A percentile compares a stretch with the other conserved stretches of the same genome.
Evolutionary conservation across 257 asterid species (phyloP).

Genomic region (Plantago major): DNA sequence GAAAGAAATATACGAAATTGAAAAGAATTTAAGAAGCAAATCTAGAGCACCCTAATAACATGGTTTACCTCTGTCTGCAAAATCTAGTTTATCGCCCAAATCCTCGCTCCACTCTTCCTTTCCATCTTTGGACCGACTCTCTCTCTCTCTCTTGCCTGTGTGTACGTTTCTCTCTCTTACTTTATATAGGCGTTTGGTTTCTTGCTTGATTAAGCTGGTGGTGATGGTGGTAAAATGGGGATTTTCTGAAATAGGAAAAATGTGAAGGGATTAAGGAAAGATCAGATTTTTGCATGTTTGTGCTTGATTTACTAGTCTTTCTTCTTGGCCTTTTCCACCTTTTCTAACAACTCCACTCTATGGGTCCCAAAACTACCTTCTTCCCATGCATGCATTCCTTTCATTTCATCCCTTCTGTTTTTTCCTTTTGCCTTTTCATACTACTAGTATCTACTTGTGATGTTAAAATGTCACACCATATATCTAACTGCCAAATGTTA

Average conservation of each 20-base stretch:
- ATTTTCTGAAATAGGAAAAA: conserved; percentile 28
- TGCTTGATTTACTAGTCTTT: conserved; percentile 19
- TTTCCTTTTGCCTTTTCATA: not conserved
- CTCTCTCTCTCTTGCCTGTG: conserved; percentile 15
- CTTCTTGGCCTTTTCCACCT: not conserved
- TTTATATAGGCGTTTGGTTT: conserved; percentile 21
- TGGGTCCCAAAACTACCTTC: no score
- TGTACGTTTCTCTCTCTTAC: conserved; percentile 8
- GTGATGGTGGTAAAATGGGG: conserved; percentile 7
- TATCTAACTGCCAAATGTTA: no score
- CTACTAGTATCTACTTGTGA: no score
- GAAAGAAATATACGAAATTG: no score
- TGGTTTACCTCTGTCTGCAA: conserved; percentile 27
- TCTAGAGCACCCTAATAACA: conserved; percentile 52
- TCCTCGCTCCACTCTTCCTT: conserved; percentile 42
- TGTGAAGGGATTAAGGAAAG: conserved; percentile 24
- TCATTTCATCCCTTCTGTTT: not conserved
- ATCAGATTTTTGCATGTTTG: conserved; percentile 31
- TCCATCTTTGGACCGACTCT: conserved; percentile 37
- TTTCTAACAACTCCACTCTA: no score
- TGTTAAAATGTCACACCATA: no score
- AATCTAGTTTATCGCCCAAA: conserved; percentile 52
- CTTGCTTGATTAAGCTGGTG: not conserved
- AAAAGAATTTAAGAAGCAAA: conserved; percentile 16
- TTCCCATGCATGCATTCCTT: conserved; percentile 20